phyloP scores from a whole-genome alignment of 108 stramenopile species.

The Hondaea fermentalgiana region DNA sequence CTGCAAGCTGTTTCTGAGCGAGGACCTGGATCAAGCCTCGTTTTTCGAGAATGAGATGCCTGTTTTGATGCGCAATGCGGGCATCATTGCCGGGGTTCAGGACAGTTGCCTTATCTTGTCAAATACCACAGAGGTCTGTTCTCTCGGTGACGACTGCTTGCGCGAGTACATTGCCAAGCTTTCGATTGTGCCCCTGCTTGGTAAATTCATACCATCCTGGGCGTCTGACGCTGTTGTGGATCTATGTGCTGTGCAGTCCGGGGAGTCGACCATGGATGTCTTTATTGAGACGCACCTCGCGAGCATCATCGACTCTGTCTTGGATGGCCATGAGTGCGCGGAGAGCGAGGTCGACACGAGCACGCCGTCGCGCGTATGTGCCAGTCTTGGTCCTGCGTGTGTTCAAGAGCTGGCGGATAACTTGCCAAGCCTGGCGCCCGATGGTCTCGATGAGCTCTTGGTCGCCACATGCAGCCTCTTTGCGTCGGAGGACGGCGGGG shows the following conservation, averaged over 20 bases:
- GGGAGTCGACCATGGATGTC: not conserved
- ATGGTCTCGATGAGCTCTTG: not conserved
- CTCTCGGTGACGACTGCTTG: not conserved
- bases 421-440: not conserved
- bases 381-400: not conserved
- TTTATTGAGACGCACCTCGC: not conserved
- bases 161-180: not conserved
- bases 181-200: not conserved
- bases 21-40: not conserved
- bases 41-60: not conserved
- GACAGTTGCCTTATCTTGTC: not conserved
- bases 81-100: not conserved
- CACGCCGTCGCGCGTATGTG: not conserved
- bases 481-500: not conserved
- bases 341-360: not conserved
- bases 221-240: not conserved
- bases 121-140: not conserved
- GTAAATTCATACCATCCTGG: not conserved
- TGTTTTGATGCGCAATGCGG: not conserved
- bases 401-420: not conserved
- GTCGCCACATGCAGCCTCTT: not conserved
- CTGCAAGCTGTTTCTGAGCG: not conserved
- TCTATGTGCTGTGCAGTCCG: not conserved
- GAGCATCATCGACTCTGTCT: not conserved
- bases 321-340: not conserved